Percentiles rank a stretch among this genome's conserved stretches.
These are phyloP conservation scores for Ustilago crameri DNA, from an alignment of 1,284 basidiomycete species.

Conservation along the genomic window DNA sequence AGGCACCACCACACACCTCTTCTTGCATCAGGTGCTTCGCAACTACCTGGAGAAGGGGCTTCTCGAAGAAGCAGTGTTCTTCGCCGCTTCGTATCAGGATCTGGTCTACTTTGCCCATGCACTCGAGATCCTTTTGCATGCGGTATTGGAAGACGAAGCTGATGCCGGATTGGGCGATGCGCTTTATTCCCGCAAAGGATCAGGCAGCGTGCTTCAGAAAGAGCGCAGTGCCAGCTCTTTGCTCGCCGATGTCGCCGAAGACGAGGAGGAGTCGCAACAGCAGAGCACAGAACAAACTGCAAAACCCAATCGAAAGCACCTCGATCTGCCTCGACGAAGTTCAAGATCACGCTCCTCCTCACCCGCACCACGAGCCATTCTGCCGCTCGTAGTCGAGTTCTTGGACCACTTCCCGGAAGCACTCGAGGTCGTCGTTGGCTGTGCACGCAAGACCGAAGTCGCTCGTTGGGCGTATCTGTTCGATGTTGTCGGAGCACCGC, in stretches of 20 bases:
- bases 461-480: slow-evolving; percentile 90
- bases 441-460: slow-evolving; percentile 96
- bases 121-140: slow-evolving; percentile 91
- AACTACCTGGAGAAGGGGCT: slow-evolving; percentile 76
- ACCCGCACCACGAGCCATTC: slow-evolving; percentile 69
- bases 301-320: slow-evolving; percentile 8
- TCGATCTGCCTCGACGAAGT: slow-evolving; percentile 9
- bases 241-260: slow-evolving; percentile 44
- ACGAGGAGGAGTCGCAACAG: slow-evolving; percentile 11
- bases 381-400: slow-evolving; percentile 84
- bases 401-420: slow-evolving; percentile 91
- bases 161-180: slow-evolving; percentile 61
- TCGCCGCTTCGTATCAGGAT: slow-evolving; percentile 86
- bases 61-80: slow-evolving; percentile 75
- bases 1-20: slow-evolving; percentile 91
- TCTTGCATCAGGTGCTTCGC: slow-evolving; percentile 89
- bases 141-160: slow-evolving; percentile 90
- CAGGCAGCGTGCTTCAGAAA: slow-evolving; percentile 37
- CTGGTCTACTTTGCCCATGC: slow-evolving; percentile 94
- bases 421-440: slow-evolving; percentile 92
- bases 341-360: slow-evolving; percentile 2
- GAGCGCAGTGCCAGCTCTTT: slow-evolving; percentile 39
- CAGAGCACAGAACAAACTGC: neutral
- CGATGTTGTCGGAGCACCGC: slow-evolving; percentile 87
- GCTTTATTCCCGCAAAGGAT: slow-evolving; percentile 27